Conservation (phyloP, 2,329 filamentous ascomycete genomes). For the Aspergillus cejpii region DNA sequence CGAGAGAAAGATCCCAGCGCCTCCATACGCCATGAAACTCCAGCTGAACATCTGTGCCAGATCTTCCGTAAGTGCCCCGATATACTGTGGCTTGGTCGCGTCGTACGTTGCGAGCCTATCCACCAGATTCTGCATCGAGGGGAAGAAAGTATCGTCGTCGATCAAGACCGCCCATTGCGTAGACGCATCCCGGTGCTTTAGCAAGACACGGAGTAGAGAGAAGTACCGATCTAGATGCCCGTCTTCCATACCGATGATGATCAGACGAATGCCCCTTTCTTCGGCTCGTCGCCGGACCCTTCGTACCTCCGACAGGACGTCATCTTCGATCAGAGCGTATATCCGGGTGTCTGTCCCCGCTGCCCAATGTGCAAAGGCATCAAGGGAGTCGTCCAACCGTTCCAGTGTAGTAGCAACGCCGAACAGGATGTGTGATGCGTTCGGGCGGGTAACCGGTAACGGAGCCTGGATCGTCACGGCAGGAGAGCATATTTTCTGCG, state of each 20-base stretch:
- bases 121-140: slow-evolving; percentile 45
- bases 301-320: slow-evolving; percentile 15
- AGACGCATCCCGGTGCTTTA: slow-evolving; percentile 33
- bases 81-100: slow-evolving; percentile 43
- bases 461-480: slow-evolving; percentile 17
- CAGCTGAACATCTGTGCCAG: slow-evolving; percentile 43
- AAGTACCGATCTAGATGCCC: slow-evolving; percentile 46
- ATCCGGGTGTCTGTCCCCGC: slow-evolving; percentile 43
- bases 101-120: slow-evolving; percentile 42
- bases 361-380: slow-evolving; percentile 49
- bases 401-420: slow-evolving; percentile 48
- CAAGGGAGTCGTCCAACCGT: slow-evolving; percentile 44
- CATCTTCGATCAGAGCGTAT: slow-evolving; percentile 43
- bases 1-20: slow-evolving; percentile 51
- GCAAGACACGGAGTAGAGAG: slow-evolving; percentile 42
- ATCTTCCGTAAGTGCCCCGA: slow-evolving; percentile 51
- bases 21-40: slow-evolving; percentile 53
- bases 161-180: slow-evolving; percentile 50
- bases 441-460: slow-evolving; percentile 17
- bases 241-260: slow-evolving; percentile 17
- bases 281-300: slow-evolving; percentile 19
- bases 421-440: slow-evolving; percentile 46
- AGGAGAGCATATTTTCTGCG: slow-evolving; percentile 11
- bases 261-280: slow-evolving; percentile 36
- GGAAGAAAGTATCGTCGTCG: slow-evolving; percentile 57